Percentiles rank a stretch among this genome's conserved stretches.
phyloP scores from a whole-genome alignment of 768 basidiomycete species.

The Mycena olivaceomarginata region DNA sequence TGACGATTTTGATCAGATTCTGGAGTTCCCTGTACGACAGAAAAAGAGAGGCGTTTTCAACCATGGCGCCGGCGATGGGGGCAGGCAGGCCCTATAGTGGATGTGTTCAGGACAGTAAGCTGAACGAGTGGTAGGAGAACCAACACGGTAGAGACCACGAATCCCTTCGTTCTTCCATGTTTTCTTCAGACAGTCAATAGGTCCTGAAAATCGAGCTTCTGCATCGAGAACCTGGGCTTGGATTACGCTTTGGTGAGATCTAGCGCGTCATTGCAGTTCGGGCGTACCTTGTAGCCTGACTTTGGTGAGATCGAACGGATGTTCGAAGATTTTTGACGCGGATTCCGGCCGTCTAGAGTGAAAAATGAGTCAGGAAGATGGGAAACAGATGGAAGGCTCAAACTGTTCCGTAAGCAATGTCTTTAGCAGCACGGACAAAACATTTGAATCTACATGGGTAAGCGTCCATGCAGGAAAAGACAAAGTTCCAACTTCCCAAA shows the following conservation, averaged over 20 bases:
- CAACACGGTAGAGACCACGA: slow-evolving; percentile 90
- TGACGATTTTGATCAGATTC: slow-evolving; percentile 69
- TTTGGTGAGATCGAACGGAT: slow-evolving; percentile 95
- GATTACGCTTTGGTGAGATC: background rate
- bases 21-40: slow-evolving; percentile 90
- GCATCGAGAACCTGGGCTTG: slow-evolving; percentile 85
- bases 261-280: background rate
- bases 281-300: slow-evolving; percentile 83
- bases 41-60: slow-evolving; percentile 94
- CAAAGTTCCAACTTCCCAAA: background rate
- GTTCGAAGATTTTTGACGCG: slow-evolving; percentile 91
- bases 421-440: slow-evolving; percentile 62
- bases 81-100: slow-evolving; percentile 90
- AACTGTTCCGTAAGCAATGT: slow-evolving; percentile 71
- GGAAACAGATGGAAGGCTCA: slow-evolving; percentile 17
- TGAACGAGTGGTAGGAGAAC: slow-evolving; percentile 49
- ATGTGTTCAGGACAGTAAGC: background rate
- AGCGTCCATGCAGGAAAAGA: background rate
- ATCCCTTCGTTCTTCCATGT: slow-evolving; percentile 91
- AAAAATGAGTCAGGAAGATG: slow-evolving; percentile 17
- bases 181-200: slow-evolving; percentile 90
- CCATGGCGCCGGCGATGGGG: slow-evolving; percentile 94
- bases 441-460: slow-evolving; percentile 22
- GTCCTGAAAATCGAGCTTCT: slow-evolving; percentile 83
- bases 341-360: slow-evolving; percentile 85